phyloP scores from a whole-genome alignment of 495 filamentous ascomycete species.

The Podospora appendiculata region DNA sequence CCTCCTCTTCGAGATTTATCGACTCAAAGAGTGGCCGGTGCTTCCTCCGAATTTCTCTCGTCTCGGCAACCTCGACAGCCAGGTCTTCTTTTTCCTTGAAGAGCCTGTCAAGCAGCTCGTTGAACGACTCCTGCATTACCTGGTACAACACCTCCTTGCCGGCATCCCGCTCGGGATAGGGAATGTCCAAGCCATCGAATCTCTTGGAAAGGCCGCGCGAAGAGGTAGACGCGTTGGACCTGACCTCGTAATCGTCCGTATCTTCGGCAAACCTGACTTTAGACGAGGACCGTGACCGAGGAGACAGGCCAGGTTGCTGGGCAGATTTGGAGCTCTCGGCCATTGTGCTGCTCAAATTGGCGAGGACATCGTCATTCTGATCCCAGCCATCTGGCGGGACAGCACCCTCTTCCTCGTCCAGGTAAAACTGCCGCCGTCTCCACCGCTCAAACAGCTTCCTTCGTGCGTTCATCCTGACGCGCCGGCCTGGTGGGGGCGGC shows the following conservation, averaged over 20 bases:
- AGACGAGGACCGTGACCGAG: slow-evolving; percentile 73
- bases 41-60: slow-evolving; percentile 51
- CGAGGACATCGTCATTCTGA: slow-evolving; percentile 39
- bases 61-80: slow-evolving; percentile 59
- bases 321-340: slow-evolving; percentile 33
- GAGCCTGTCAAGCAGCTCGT: slow-evolving; percentile 79
- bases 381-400: slow-evolving; percentile 55
- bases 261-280: slow-evolving; percentile 81
- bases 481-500: not conserved
- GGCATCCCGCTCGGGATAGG: slow-evolving; percentile 70
- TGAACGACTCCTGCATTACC: slow-evolving; percentile 81
- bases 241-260: slow-evolving; percentile 59
- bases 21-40: slow-evolving; percentile 39
- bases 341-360: slow-evolving; percentile 25
- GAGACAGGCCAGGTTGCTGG: slow-evolving; percentile 42
- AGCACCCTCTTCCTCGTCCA: slow-evolving; percentile 72
- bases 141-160: slow-evolving; percentile 88
- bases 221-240: slow-evolving; percentile 73
- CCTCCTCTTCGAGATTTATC: slow-evolving; percentile 39
- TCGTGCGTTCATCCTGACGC: slow-evolving; percentile 18
- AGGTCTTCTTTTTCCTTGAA: slow-evolving; percentile 75
- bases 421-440: slow-evolving; percentile 66
- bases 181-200: slow-evolving; percentile 77
- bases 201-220: slow-evolving; percentile 73
- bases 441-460: slow-evolving; percentile 62